Conservation (phyloP, 805 yeast genomes). For the Saturnispora bothae region DNA sequence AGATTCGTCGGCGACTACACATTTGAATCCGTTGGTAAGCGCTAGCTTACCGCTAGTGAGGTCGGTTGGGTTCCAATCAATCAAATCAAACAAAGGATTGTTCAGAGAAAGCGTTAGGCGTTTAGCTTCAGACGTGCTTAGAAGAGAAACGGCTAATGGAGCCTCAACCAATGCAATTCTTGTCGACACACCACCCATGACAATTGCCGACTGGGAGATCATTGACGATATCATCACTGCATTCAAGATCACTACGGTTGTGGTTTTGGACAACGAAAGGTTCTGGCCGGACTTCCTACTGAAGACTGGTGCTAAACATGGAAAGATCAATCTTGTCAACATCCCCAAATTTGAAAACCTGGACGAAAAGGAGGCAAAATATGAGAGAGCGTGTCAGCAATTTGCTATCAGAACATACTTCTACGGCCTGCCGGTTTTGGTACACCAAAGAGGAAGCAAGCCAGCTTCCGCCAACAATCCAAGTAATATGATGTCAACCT, state of each 20-base stretch:
- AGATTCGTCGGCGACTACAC: conserved; percentile 5
- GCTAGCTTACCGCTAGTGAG: conserved; percentile 1
- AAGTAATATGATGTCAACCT: conserved; percentile 2
- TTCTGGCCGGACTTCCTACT: conserved; percentile 52
- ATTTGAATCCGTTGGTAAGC: neutral
- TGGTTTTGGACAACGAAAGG: conserved; percentile 71
- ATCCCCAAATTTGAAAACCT: conserved; percentile 69
- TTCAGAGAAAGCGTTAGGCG: conserved; percentile 1
- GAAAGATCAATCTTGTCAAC: conserved; percentile 38
- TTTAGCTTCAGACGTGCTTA: conserved; percentile 3
- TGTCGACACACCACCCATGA: conserved; percentile 64
- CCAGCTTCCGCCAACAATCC: conserved; percentile 31
- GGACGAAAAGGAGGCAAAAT: conserved; percentile 62
- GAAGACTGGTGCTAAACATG: conserved; percentile 24
- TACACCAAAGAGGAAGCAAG: conserved; percentile 3
- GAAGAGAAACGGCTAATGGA: conserved; percentile 30
- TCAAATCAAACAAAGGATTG: conserved; percentile 2
- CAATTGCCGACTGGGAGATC: conserved; percentile 37
- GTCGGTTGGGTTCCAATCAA: conserved; percentile 3
- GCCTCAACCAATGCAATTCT: conserved; percentile 47
- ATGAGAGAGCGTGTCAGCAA: conserved; percentile 61
- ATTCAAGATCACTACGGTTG: conserved; percentile 47
- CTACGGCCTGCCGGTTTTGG: conserved; percentile 42
- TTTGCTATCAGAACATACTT: conserved; percentile 77
- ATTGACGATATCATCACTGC: conserved; percentile 49